These are phyloP conservation scores for Phytophthora hybrid DNA, from an alignment of 352 stramenopile genomes.

Conservation along the genomic window DNA sequence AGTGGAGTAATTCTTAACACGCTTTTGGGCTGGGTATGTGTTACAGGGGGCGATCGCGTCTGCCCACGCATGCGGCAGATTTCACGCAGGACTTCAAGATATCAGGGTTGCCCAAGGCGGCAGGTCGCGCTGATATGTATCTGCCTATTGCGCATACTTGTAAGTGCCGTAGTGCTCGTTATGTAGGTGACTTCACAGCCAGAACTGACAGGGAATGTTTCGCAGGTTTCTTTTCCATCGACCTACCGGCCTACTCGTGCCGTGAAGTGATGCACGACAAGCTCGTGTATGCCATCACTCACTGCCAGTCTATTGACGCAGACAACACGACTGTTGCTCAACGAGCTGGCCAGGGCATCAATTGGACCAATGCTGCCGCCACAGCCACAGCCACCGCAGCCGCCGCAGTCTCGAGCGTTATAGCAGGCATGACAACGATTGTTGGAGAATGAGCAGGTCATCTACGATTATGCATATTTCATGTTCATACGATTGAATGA, in stretches of 20 bases:
- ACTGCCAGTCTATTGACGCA: constrained; percentile 89
- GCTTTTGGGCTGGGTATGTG: constrained; percentile 1
- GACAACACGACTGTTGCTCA: constrained; percentile 92
- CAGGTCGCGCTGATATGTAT: constrained; percentile 80
- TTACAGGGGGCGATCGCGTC: constrained; percentile 76
- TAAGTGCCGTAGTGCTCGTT: constrained; percentile 33
- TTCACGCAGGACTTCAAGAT: constrained; percentile 93
- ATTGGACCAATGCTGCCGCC: constrained; percentile 70
- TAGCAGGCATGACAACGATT: constrained; percentile 54
- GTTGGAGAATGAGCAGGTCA: constrained; percentile 27
- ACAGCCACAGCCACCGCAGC: constrained; percentile 52
- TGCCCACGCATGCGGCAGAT: constrained; percentile 90
- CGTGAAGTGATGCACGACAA: constrained; percentile 86
- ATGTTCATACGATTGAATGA: constrained; percentile 22
- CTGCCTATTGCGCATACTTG: constrained; percentile 89
- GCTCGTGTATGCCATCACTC: constrained; percentile 89
- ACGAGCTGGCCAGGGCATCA: constrained; percentile 85
- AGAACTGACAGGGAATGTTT: constrained; percentile 15
- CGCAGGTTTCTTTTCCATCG: constrained; percentile 89
- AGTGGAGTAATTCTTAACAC: constrained; percentile 7
- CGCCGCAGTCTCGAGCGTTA: constrained; percentile 70
- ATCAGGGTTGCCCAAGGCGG: constrained; percentile 81
- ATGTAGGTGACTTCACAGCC: not conserved
- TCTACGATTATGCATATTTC: constrained; percentile 20
- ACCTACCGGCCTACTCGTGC: constrained; percentile 79